Evolutionary conservation across 2,329 filamentous ascomycete genomes (phyloP).

Genomic region (Bipolaris zeicola): DNA sequence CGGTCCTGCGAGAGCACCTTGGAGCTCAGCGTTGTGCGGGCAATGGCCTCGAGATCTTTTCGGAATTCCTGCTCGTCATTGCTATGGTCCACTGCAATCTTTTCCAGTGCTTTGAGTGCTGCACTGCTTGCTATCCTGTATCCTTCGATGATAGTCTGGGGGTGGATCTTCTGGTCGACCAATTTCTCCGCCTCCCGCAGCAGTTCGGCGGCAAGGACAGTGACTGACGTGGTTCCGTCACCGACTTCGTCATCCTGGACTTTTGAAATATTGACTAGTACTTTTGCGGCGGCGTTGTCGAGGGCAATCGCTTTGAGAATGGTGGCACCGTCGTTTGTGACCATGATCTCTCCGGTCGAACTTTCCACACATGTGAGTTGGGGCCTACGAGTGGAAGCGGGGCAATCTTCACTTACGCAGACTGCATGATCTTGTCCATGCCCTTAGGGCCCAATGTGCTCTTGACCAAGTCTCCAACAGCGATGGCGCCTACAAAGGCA

Average conservation of each 20-base stretch:
- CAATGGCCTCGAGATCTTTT: slow-evolving; percentile 87
- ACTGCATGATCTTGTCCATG: slow-evolving; percentile 98
- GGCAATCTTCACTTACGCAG: slow-evolving; percentile 68
- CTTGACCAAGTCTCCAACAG: slow-evolving; percentile 96
- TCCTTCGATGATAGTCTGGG: slow-evolving; percentile 98
- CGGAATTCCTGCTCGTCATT: slow-evolving; percentile 81
- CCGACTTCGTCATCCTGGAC: slow-evolving; percentile 99
- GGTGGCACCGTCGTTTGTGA: slow-evolving; percentile 97
- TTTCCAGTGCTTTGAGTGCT: slow-evolving; percentile 81
- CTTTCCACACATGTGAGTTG: slow-evolving; percentile 54
- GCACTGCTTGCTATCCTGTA: slow-evolving; percentile 96
- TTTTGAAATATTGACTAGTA: slow-evolving; percentile 98
- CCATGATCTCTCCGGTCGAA: slow-evolving; percentile 95
- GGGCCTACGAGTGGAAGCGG: slow-evolving; percentile 7
- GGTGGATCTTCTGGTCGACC: slow-evolving; percentile 97
- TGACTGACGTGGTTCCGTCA: slow-evolving; percentile 97
- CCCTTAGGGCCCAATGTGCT: slow-evolving; percentile 96
- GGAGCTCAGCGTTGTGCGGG: slow-evolving; percentile 92
- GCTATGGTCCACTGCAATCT: slow-evolving; percentile 88
- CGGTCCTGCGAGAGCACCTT: slow-evolving; percentile 96
- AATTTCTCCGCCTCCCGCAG: slow-evolving; percentile 96
- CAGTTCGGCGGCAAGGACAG: slow-evolving; percentile 92
- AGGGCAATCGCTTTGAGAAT: slow-evolving; percentile 98
- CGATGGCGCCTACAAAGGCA: slow-evolving; percentile 98
- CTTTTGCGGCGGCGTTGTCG: slow-evolving; percentile 97